phyloP scores from a whole-genome alignment of 768 basidiomycete species.

The Termitomyces sp. region DNA sequence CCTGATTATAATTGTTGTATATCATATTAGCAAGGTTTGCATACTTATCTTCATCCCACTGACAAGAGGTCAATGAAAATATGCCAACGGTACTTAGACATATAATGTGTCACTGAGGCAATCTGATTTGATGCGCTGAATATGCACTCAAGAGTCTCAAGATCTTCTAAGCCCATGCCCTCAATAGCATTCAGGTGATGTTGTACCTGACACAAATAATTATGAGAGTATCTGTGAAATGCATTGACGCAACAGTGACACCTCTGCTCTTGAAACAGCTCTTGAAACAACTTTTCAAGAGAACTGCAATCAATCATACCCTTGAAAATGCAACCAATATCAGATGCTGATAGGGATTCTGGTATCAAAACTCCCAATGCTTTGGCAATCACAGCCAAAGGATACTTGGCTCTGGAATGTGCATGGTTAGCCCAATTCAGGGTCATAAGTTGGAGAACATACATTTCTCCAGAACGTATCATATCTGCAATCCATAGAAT shows the following conservation, averaged over 20 bases:
- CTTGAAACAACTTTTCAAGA: constrained; percentile 8
- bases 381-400: constrained; percentile 17
- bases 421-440: not conserved
- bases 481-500: constrained; percentile 25
- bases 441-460: constrained; percentile 10
- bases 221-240: too few relatives aligned
- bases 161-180: constrained; percentile 22
- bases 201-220: constrained; percentile 21
- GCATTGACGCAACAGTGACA: constrained; percentile 16
- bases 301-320: constrained; percentile 17
- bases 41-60: constrained; percentile 32
- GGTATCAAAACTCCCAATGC: constrained; percentile 17
- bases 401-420: constrained; percentile 21
- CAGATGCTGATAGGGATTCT: constrained; percentile 13
- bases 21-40: constrained; percentile 15
- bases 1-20: not conserved
- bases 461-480: constrained; percentile 31
- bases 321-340: constrained; percentile 22
- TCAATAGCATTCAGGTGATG: constrained; percentile 21
- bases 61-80: constrained; percentile 26
- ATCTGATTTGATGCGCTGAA: constrained; percentile 26
- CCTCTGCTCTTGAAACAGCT: not conserved
- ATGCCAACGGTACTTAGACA: constrained; percentile 16
- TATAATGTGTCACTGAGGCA: constrained; percentile 6
- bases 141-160: constrained; percentile 24